A percentile compares a stretch with the other conserved stretches of the same genome.
Evolutionary conservation across 2,329 filamentous ascomycete genomes (phyloP).

Genomic region (Harringtonia aguacate): DNA sequence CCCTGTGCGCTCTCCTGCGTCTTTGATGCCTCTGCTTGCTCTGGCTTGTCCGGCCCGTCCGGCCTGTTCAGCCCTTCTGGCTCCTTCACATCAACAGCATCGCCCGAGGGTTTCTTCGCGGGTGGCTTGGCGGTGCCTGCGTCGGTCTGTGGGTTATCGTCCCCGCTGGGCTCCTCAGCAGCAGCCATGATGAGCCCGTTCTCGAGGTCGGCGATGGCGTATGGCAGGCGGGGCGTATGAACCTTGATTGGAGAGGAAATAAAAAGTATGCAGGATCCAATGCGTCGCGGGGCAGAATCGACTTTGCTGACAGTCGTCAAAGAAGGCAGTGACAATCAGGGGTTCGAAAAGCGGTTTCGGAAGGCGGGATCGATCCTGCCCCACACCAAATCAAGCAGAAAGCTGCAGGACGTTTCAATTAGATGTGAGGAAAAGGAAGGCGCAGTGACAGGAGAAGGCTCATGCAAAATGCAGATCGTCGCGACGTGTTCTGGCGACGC

Average conservation of each 20-base stretch:
- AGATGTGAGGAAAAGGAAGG: neutral
- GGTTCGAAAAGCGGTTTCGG: conserved; percentile 7
- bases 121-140: neutral
- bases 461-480: neutral
- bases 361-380: conserved; percentile 7
- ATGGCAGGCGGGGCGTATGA: too few relatives aligned
- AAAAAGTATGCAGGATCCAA: neutral
- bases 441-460: neutral
- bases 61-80: too few relatives aligned
- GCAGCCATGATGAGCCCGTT: conserved; percentile 5
- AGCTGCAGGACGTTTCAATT: neutral
- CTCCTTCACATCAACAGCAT: too few relatives aligned
- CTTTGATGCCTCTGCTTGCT: too few relatives aligned
- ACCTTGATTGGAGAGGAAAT: neutral
- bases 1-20: too few relatives aligned
- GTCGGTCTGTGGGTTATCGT: neutral
- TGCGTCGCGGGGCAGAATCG: neutral
- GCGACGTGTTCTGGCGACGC: neutral
- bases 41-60: too few relatives aligned
- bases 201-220: neutral
- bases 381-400: conserved; percentile 4
- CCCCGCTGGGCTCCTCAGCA: conserved; percentile 4
- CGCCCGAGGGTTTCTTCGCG: too few relatives aligned
- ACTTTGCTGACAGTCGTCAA: neutral
- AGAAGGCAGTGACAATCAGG: neutral